Evolutionary conservation across 1,139 yeast genomes (phyloP), one percentile per base, ranked within the genome.

Genomic region (Martiniozyma asiatica): DNA sequence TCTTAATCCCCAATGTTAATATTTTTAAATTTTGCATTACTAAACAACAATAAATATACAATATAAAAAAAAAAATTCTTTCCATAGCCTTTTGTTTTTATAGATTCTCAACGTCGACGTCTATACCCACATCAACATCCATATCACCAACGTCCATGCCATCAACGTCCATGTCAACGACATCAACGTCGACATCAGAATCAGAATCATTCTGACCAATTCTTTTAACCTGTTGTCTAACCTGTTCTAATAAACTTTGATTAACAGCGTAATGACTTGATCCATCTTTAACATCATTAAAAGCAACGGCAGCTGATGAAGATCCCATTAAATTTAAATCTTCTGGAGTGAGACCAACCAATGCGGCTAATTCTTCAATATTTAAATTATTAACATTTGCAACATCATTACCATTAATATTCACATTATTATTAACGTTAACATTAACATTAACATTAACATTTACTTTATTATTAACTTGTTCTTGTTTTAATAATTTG

Each of bases 401-500:
- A 13, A 8, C 20, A 4, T 22, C 16, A 12, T 13, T 13, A 14
- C 14, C 10, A 22, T 22, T 22, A 8, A 14, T 14, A 14, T 24
- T 17, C 6, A 17, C n/a, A 17, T n/a, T 10, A n/a, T 24, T 14
- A 14, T 24, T n/a, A 15, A 10, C 13, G 13, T 11, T 16, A 8
- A 13, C 12, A 4, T 20, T 16, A 11, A 16, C 23, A 12, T 5
- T 24, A 14, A 14, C 5, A 5, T 2, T 14, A 19, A 14, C 19
- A 11, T 14, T 18, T 14, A 24, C 14, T 22, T 14, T 20, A 24
- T 6, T 20, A 7, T 20, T 22, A 22, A 12, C n/a, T 18, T 38
- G 40, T 6, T 35, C 41, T 16, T 38, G 41, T 14, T 34, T 32
- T 7, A 39, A 29, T 13, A 39, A 26, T 14, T 33, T 34, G 14